These are phyloP conservation scores for Xylaria acuta DNA, from an alignment of 495 filamentous ascomycete genomes.

Conservation along the genomic window DNA sequence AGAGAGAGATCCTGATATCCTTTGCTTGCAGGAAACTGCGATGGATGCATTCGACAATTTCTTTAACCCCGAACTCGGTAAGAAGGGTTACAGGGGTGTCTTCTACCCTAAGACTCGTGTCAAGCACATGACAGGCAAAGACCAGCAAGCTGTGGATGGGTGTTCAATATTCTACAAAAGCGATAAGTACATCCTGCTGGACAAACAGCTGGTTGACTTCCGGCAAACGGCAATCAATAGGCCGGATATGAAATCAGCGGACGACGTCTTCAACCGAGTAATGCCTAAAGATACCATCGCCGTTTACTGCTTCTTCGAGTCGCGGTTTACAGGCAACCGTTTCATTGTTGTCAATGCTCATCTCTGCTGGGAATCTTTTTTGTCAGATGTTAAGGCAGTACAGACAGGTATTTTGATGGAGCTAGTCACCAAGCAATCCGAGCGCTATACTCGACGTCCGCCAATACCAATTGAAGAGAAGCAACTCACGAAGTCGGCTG, in stretches of 20 bases:
- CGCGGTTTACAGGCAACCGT: slow-evolving; percentile 81
- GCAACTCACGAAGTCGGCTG: slow-evolving; percentile 69
- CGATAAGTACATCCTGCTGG: slow-evolving; percentile 87
- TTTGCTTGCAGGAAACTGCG: slow-evolving; percentile 93
- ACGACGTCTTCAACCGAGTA: slow-evolving; percentile 95
- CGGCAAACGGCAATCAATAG: slow-evolving; percentile 89
- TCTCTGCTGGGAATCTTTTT: slow-evolving; percentile 89
- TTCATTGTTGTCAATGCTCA: slow-evolving; percentile 93
- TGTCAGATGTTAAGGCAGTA: slow-evolving; percentile 91
- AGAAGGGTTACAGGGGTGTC: slow-evolving; percentile 88
- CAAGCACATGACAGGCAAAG: slow-evolving; percentile 87
- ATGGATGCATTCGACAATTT: slow-evolving; percentile 87
- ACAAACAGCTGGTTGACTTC: slow-evolving; percentile 93
- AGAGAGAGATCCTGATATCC: slow-evolving; percentile 81
- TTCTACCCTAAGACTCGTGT: slow-evolving; percentile 87
- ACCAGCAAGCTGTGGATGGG: slow-evolving; percentile 86
- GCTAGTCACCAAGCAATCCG: slow-evolving; percentile 79
- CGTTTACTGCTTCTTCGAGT: slow-evolving; percentile 88
- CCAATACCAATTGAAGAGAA: slow-evolving; percentile 73
- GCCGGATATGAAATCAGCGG: slow-evolving; percentile 91
- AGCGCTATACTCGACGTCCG: slow-evolving; percentile 78
- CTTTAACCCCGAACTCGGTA: slow-evolving; percentile 80
- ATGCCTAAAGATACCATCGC: slow-evolving; percentile 98
- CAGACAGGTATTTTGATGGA: slow-evolving; percentile 96
- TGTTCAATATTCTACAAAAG: slow-evolving; percentile 96